Evolutionary conservation across 2,329 filamentous ascomycete genomes (phyloP), one percentile per base, ranked within the genome.

Genomic region (Thyridium curvatum): DNA sequence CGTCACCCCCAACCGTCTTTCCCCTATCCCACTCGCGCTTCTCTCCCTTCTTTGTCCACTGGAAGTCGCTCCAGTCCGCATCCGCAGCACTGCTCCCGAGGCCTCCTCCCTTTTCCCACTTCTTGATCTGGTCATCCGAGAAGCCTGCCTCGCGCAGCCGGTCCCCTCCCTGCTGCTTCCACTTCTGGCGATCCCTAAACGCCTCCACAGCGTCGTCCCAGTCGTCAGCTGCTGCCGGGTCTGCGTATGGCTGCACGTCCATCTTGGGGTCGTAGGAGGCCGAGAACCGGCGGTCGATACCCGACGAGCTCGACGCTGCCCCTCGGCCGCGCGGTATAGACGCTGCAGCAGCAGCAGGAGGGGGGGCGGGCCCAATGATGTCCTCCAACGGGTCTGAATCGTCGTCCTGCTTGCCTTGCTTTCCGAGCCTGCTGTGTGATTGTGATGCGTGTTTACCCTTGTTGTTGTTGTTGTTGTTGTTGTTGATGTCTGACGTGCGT

Each of bases 191-290:
- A 55, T 94, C 88, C 30, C 84, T 76, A 40, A 87, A 71, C 4
- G 82, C 80, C 60, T 94, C 88, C 1, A 93, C 68, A 1, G 85
- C 80, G 50, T 86, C 77, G 33, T 86, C 84, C 89, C 88, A 95
- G 43, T 86, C 79, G 44, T 82, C 79, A n/a, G n/a, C n/a, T 18
- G 70, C 71, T 16, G 59, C 60, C 3, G 62, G 65, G 2, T 68
- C 65, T 3, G 65, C 62, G 44, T 72, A 71, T 35, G 68, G 61
- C 30, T 70, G 63, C 4, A 83, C 60, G 49, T 86, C 77, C n/a
- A 65, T 56, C 7, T 60, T 70, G 0, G 74, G 72, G 42, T 79
- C 69, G 49, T 83, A 84, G 36, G 68, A 73, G 2, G 78, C 66
- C 1, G 84, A 81, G 58, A 96, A 97, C 38, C 86, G 86, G 17